Base-by-base conservation (phyloP, 2,329 filamentous ascomycete genomes). In the Neofusicoccum cordaticola region DNA sequence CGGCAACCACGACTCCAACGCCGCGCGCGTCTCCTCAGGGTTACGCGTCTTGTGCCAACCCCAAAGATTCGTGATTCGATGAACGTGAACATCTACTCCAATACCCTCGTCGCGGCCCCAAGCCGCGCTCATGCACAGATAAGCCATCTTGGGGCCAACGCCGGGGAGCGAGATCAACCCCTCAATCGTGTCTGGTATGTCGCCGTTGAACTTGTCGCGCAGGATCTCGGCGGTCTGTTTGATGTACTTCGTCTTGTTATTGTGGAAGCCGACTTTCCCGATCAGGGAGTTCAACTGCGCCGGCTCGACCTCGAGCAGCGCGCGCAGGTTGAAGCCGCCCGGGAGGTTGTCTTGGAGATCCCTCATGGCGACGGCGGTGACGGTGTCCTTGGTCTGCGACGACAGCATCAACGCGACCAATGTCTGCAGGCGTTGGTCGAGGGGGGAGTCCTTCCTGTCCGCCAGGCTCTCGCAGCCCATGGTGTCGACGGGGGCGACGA, bases 111-210 rank as follows among this genome's bases (percentile, higher is more conserved):
- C 83, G 50, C 83, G 80, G 2, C 86, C 87, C 89, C 89, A 84
- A 72, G 89, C 91, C 0, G 90, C 90, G 52, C 88, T 90, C 81
- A 97, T 86, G 74, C 90, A 94, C 22, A 97, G 85, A 75, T 95
- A 93, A 12, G 90, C 93, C 93, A 97, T 97, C 79, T 97, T 97
- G 35, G 93, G 93, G 0, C 93, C 93, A 0, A 97, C 93, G 4
- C 93, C 93, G 0, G 93, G 93, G 0, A 97, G 84, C 1, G 87
- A 86, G 60, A 88, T 88, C 19, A 97, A 83, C 0, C 90, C 92
- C 67, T 88, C 84, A 60, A 94, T 87, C 0, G 89, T 90, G 67
- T 89, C 83, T 1, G 93, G 93, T 63, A 97, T 95, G 72, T 97
- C 93, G 60, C 87, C 86, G 66, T 81, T 75, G 78, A 86, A 91